These are phyloP conservation scores for Fraxinus pennsylvanica DNA, from an alignment of 257 asterid species.

Conservation along the genomic window DNA sequence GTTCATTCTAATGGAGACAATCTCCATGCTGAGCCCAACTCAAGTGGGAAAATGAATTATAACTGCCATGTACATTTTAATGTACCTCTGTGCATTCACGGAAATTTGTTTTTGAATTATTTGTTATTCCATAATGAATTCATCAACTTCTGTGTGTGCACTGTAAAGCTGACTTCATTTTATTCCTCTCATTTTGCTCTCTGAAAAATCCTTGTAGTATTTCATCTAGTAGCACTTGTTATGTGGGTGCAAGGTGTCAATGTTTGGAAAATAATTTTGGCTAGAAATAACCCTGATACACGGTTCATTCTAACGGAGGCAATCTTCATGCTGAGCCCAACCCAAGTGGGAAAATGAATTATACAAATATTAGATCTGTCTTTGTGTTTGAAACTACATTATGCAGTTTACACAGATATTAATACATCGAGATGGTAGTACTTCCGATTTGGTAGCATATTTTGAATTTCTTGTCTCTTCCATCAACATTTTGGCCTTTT, in stretches of 20 bases:
- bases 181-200: not conserved
- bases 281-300: not conserved
- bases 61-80: not conserved
- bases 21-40: not conserved
- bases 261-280: not conserved
- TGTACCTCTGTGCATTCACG: not conserved
- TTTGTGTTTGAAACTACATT: conserved; percentile 20
- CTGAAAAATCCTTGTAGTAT: not conserved
- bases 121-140: not conserved
- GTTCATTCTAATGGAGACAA: not conserved
- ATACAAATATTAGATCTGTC: not conserved
- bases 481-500: conserved; percentile 21
- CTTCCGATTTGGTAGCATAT: not conserved
- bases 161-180: not conserved
- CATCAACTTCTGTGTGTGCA: not conserved
- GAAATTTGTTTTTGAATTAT: not conserved
- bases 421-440: not conserved
- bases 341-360: not conserved
- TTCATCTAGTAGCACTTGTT: not conserved
- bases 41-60: not conserved
- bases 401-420: not conserved
- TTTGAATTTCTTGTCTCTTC: not conserved
- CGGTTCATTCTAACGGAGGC: not conserved
- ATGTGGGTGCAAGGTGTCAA: not conserved
- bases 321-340: not conserved